Evolutionary conservation across 129 eudicot genomes (phyloP).

Genomic region (Daucus carota): DNA sequence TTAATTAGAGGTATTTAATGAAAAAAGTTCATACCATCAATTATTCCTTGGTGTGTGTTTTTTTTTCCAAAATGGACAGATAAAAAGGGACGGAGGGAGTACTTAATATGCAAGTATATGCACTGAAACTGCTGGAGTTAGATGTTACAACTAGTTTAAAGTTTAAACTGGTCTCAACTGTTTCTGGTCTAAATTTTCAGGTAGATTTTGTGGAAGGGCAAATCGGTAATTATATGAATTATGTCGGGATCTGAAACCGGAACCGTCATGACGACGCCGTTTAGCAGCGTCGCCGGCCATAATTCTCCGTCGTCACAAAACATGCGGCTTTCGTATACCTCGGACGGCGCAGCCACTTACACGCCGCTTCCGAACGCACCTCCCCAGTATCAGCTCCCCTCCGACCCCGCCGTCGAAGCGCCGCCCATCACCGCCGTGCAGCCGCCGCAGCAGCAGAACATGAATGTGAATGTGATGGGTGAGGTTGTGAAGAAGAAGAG

Average conservation of each 20-base stretch:
- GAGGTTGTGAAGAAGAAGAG: slow-evolving; percentile 48
- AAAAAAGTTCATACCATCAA: no score
- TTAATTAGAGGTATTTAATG: no score
- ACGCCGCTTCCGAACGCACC: slow-evolving; percentile 29
- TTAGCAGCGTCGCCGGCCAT: slow-evolving; percentile 17
- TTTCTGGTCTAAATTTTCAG: slow-evolving; percentile 4
- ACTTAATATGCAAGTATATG: no score
- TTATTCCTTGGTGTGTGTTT: no score
- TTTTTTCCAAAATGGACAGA: no score
- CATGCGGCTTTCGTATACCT: slow-evolving; percentile 36
- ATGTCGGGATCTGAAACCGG: slow-evolving; percentile 74
- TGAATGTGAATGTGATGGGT: slow-evolving; percentile 29
- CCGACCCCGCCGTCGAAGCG: background rate
- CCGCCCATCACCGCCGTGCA: background rate
- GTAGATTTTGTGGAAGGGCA: background rate
- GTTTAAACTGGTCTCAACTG: background rate
- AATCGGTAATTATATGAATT: slow-evolving; percentile 9
- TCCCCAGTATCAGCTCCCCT: slow-evolving; percentile 22
- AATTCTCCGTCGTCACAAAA: slow-evolving; percentile 22
- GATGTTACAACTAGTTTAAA: background rate
- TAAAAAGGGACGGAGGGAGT: no score
- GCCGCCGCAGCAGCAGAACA: slow-evolving; percentile 26
- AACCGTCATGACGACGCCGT: slow-evolving; percentile 25
- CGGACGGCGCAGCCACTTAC: slow-evolving; percentile 36
- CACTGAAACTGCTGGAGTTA: no score